These are phyloP conservation scores for Peronospora destructor DNA, from an alignment of 352 stramenopile genomes.

Conservation along the genomic window DNA sequence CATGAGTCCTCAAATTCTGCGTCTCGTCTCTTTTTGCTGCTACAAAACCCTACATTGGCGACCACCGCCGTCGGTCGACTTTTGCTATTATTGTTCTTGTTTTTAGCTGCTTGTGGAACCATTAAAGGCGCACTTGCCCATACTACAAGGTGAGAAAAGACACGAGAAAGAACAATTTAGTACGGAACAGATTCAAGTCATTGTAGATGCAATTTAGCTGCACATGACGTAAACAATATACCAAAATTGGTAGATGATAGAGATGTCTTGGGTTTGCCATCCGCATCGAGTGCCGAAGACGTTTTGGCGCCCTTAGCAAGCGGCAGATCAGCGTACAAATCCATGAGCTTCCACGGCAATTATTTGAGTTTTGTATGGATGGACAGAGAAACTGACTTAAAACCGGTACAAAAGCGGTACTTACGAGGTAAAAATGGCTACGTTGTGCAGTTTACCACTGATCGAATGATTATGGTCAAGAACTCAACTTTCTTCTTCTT, in stretches of 20 bases:
- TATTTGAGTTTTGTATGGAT: constrained; percentile 1
- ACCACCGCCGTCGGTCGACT: constrained; percentile 4
- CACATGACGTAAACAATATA: constrained; percentile 1
- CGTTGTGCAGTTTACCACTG: constrained; percentile 1
- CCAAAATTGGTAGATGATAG: constrained; percentile 27
- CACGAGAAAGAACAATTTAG: not conserved
- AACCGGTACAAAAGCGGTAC: not conserved
- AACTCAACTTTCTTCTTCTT: constrained; percentile 52
- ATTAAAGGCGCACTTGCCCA: constrained; percentile 46
- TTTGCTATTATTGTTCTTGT: constrained; percentile 27
- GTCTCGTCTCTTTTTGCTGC: not conserved
- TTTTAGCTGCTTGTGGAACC: constrained; percentile 42
- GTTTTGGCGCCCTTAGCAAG: constrained; percentile 52
- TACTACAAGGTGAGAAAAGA: constrained; percentile 31
- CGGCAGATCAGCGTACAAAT: constrained; percentile 74
- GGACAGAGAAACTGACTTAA: constrained; percentile 1
- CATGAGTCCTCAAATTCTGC: not conserved
- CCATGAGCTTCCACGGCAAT: constrained; percentile 31
- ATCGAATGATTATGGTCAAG: not conserved
- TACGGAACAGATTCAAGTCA: not conserved
- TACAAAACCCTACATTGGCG: constrained; percentile 26
- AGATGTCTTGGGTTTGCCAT: constrained; percentile 43
- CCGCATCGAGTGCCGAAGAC: constrained; percentile 38
- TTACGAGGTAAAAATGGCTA: constrained; percentile 18
- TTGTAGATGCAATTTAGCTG: not conserved